Evolutionary conservation across 2,329 filamentous ascomycete species (phyloP), one percentile per base, ranked within the genome.

Genomic region (Trichoderma simmonsii): DNA sequence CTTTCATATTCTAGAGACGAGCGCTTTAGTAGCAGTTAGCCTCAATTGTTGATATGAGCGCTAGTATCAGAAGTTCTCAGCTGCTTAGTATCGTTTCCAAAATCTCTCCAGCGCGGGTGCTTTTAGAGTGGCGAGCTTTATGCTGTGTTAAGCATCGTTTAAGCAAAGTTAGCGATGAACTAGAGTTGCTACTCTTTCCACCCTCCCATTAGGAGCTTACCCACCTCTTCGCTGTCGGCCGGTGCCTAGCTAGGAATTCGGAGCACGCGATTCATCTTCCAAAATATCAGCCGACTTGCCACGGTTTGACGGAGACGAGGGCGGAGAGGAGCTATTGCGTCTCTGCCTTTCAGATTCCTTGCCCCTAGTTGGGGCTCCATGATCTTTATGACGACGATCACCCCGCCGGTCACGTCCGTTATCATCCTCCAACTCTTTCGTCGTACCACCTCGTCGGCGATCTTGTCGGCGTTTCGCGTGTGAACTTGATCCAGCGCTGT

Each of bases 251-350:
- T 77, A 78, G 18, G 48, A 66, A 24, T 57, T 69, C 54, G 75
- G 71, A 30, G 73, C 75, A 74, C 72, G 73, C 70, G 75, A 62
- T 73, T 77, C 77, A 77, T 79, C 80, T 80, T 81, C 77, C 75
- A 75, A 85, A 86, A 81, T 81, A 88, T 90, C 88, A 89, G 85
- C 86, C 79, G 84, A 85, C 81, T 82, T 87, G 80, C 84, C 80
- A 82, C 82, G 85, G 78, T 80, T 79, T 79, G 82, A 83, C 80
- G 85, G 83, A 78, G 82, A 81, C 80, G 85, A 85, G 78, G 86
- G 86, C 78, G 83, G 83, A 74, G 86, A 86, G 74, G 87, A 88
- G 75, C 82, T 83, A 78, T 84, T 87, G 76, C 83, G 83, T 79
- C 85, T 85, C 75, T 83, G 84, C 61, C 70, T 74, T 34, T 65